Conservation (phyloP, 257 asterid species). For the Ilex aquifolium region DNA sequence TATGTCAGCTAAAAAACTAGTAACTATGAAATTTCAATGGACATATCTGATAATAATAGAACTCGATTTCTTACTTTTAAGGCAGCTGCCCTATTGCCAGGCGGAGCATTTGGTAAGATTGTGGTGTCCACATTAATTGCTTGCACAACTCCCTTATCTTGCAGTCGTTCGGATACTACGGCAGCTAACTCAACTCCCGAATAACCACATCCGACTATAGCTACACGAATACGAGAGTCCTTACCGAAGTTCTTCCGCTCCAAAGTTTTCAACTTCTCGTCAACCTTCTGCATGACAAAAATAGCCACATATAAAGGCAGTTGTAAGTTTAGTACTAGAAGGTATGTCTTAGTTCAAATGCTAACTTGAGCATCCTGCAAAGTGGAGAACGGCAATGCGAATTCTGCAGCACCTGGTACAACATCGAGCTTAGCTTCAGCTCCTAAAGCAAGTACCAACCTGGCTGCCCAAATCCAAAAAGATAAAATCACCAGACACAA, state of each 20-base stretch:
- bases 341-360: constrained; percentile 14
- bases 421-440: constrained; percentile 79
- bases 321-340: not conserved
- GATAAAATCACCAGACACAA: constrained; percentile 25
- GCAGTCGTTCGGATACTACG: constrained; percentile 81
- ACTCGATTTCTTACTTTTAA: constrained; percentile 49
- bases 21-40: not conserved
- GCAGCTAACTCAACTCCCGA: constrained; percentile 96
- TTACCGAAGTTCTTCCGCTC: constrained; percentile 70
- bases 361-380: constrained; percentile 91
- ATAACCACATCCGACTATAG: constrained; percentile 96
- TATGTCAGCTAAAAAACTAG: too few species aligned
- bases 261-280: constrained; percentile 56
- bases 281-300: constrained; percentile 57
- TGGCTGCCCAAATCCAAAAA: constrained; percentile 66
- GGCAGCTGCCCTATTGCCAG: constrained; percentile 86
- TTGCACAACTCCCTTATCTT: constrained; percentile 64
- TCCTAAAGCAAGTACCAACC: constrained; percentile 99
- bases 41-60: constrained; percentile 7
- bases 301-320: constrained; percentile 11
- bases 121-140: constrained; percentile 72
- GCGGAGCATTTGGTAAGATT: constrained; percentile 78
- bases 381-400: constrained; percentile 91
- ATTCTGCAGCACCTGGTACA: constrained; percentile 82
- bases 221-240: constrained; percentile 63